phyloP scores from a whole-genome alignment of 2,329 filamentous ascomycete species.

The Penicillium sp. region DNA sequence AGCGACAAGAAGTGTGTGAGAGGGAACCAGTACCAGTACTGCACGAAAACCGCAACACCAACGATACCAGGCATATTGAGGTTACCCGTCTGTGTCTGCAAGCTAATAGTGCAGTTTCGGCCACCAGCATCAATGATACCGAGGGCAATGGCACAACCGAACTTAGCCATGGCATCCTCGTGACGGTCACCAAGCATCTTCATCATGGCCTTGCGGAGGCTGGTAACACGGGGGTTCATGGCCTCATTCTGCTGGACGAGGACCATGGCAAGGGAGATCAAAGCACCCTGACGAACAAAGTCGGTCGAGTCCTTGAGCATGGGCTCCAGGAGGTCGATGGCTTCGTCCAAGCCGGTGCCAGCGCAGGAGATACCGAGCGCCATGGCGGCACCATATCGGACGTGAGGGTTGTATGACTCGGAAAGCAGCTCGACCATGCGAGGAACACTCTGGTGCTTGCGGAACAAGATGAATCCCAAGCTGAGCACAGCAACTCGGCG shows the following conservation, averaged over 20 bases:
- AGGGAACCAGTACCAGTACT: constrained; percentile 99
- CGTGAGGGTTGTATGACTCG: constrained; percentile 98
- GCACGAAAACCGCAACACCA: constrained; percentile 95
- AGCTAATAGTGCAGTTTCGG: constrained; percentile 94
- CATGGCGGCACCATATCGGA: constrained; percentile 97
- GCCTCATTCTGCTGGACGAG: constrained; percentile 99
- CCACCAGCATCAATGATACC: constrained; percentile 98
- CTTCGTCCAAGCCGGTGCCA: constrained; percentile 91
- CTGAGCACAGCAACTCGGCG: constrained; percentile 95
- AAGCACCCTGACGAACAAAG: constrained; percentile 93
- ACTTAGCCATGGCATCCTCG: constrained; percentile 99
- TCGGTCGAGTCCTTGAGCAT: constrained; percentile 99
- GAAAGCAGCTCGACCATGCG: constrained; percentile 98
- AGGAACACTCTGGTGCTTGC: constrained; percentile 93
- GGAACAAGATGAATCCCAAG: constrained; percentile 96
- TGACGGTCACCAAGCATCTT: constrained; percentile 94
- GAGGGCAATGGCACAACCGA: constrained; percentile 87
- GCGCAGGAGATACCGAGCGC: constrained; percentile 97
- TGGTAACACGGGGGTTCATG: constrained; percentile 94
- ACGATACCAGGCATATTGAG: constrained; percentile 98
- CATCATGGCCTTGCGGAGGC: constrained; percentile 87
- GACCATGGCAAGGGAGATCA: constrained; percentile 95
- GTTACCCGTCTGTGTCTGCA: constrained; percentile 97
- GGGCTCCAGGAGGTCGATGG: constrained; percentile 92
- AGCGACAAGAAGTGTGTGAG: constrained; percentile 96